These are phyloP conservation scores for Kalmusia sp. DNA, from an alignment of 2,329 filamentous ascomycete species.

Conservation along the genomic window DNA sequence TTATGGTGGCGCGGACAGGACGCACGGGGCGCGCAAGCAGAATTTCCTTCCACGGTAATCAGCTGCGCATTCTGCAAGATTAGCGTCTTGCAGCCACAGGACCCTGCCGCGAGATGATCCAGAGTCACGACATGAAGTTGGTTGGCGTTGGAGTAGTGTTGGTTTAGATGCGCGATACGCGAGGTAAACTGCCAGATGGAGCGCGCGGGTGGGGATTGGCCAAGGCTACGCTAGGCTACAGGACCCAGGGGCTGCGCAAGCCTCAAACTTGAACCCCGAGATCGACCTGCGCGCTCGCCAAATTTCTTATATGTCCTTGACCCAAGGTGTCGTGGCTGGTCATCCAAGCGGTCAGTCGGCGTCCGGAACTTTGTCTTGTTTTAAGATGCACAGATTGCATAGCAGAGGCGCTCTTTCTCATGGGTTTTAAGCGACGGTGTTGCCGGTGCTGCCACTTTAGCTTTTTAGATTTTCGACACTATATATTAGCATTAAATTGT, in stretches of 20 bases:
- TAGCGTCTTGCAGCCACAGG: background rate
- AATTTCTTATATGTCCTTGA: background rate
- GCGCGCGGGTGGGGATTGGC: background rate
- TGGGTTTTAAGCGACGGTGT: background rate
- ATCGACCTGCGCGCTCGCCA: background rate
- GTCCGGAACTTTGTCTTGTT: background rate
- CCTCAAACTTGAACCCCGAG: slow-evolving; percentile 4
- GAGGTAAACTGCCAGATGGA: background rate
- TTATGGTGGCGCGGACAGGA: slow-evolving; percentile 8
- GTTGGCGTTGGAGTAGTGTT: background rate
- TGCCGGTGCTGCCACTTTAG: background rate
- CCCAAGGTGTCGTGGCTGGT: background rate
- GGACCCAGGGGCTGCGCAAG: slow-evolving; percentile 2
- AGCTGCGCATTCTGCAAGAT: slow-evolving; percentile 8
- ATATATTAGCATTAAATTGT: background rate
- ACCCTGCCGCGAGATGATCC: background rate
- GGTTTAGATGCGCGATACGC: background rate
- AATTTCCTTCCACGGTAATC: slow-evolving; percentile 15
- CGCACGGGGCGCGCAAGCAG: slow-evolving; percentile 13
- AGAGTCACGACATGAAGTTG: background rate
- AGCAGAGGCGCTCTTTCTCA: background rate
- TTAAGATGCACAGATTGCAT: slow-evolving; percentile 1
- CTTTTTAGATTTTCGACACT: background rate
- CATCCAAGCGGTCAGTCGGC: background rate
- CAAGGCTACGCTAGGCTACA: background rate